phyloP scores from a whole-genome alignment of 2,329 filamentous ascomycete genomes.

The Fusarium marasasianum region DNA sequence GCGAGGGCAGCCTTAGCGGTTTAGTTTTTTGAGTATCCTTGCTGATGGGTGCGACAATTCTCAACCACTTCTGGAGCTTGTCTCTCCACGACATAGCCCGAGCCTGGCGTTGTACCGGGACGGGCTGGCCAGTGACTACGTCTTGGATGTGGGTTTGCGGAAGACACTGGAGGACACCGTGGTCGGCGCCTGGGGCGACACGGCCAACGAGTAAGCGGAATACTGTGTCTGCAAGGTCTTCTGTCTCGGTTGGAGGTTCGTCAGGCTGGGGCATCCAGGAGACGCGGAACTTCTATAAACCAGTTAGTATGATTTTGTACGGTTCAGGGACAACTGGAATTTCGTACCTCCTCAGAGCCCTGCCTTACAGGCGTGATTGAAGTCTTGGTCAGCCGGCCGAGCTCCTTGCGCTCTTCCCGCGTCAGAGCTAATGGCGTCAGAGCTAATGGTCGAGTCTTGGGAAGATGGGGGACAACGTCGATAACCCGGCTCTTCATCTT shows the following conservation, averaged over 20 bases:
- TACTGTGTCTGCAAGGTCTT: conserved; percentile 56
- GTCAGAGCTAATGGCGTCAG: conserved; percentile 29
- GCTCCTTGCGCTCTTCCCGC: conserved; percentile 40
- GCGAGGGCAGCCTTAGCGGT: conserved; percentile 1
- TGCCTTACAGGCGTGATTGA: conserved; percentile 34
- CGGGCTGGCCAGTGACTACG: conserved; percentile 15
- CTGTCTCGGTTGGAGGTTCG: conserved; percentile 40
- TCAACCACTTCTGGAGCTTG: conserved; percentile 46
- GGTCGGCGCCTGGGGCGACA: neutral
- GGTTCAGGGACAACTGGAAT: neutral
- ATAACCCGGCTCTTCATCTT: conserved; percentile 42
- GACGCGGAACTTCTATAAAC: conserved; percentile 47
- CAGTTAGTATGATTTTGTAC: conserved; percentile 7
- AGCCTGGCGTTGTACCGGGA: conserved; percentile 44
- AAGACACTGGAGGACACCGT: conserved; percentile 35
- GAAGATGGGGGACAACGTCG: conserved; percentile 34
- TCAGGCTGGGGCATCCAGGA: conserved; percentile 54
- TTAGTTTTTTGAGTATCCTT: neutral
- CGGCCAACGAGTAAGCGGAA: conserved; percentile 55
- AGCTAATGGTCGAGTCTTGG: conserved; percentile 1
- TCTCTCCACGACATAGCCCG: conserved; percentile 50
- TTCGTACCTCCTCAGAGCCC: conserved; percentile 35
- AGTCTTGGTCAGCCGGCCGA: conserved; percentile 49
- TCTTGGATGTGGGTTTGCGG: conserved; percentile 13
- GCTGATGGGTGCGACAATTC: conserved; percentile 39